Base-by-base conservation (phyloP, 2,329 filamentous ascomycete species). In the Fusarium sp. region DNA sequence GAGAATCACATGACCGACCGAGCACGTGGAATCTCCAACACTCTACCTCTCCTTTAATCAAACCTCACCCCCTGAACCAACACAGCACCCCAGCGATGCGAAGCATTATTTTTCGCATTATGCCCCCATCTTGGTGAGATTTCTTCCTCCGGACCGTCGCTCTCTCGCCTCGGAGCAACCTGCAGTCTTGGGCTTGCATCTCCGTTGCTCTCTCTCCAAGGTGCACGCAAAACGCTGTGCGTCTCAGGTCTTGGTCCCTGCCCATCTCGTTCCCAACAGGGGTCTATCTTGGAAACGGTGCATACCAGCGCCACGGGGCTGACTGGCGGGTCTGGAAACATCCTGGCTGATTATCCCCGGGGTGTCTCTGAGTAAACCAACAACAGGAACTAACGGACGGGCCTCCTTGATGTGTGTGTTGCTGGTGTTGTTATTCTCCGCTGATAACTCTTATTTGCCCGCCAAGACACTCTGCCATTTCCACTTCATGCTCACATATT, bases 171-270 rank as follows among this genome's bases (percentile, higher is more conserved):
- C 49, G 44, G 49, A 64, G 31, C 34, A 10, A 8, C 20, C 27
- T 59, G 23, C 53, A 55, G 49, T 40, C 18, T 61, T 34, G 33
- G 60, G 44, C 16, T 10, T 18, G 18, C 23, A 33, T 36, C n/a
- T 61, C 55, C 60, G 34, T 25, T 49, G 18, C 8, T 29, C 23
- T 25, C 29, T 50, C 38, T 9, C 25, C 25, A 29, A 51, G 36
- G 25, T 42, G 40, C 40, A 54, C 53, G 25, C 31, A 31, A 64
- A 61, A 70, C 55, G 27, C 40, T 20, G 9, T 31, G 11, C 40
- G 67, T 70, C 67, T 70, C 67, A 70, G 54, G 40, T 29, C 33
- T 29, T 42, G 55, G 20, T 34, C 51, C 61, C 58, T 27, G 46
- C 40, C 11, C 11, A 36, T 29, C 31, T 38, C 40, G 11, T 29